A percentile compares a stretch with the other conserved stretches of the same genome.
Evolutionary conservation across 768 basidiomycete genomes (phyloP).

Genomic region (Sistotremastrum suecicum): DNA sequence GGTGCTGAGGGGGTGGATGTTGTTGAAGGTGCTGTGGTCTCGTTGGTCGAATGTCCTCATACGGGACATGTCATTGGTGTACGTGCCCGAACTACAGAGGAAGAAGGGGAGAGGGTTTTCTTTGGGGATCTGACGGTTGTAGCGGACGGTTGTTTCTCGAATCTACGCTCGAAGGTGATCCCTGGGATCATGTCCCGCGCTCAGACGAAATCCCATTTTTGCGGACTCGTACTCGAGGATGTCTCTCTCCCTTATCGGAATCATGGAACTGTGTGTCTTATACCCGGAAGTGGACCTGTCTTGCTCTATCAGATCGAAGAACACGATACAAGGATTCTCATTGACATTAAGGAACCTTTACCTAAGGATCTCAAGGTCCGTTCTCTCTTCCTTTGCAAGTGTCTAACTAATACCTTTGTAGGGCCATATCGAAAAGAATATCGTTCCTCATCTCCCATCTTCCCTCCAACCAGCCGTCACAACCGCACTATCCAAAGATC

Average conservation of each 20-base stretch:
- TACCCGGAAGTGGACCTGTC: slow-evolving; percentile 74
- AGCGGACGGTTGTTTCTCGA: slow-evolving; percentile 92
- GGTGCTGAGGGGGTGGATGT: slow-evolving; percentile 55
- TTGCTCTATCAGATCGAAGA: slow-evolving; percentile 84
- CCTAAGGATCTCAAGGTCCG: slow-evolving; percentile 69
- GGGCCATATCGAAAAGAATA: slow-evolving; percentile 54
- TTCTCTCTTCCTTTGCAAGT: slow-evolving; percentile 1
- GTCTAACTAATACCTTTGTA: slow-evolving; percentile 14
- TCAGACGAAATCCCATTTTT: slow-evolving; percentile 59
- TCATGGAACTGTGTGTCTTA: slow-evolving; percentile 74
- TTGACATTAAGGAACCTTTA: slow-evolving; percentile 76
- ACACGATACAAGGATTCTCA: slow-evolving; percentile 84
- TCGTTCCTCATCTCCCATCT: slow-evolving; percentile 72
- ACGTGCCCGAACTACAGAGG: slow-evolving; percentile 28
- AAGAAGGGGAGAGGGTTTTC: slow-evolving; percentile 33
- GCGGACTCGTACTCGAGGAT: slow-evolving; percentile 75
- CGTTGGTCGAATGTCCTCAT: slow-evolving; percentile 46
- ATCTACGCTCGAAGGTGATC: slow-evolving; percentile 61
- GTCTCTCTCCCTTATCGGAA: slow-evolving; percentile 55
- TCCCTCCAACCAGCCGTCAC: slow-evolving; percentile 52
- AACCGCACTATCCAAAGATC: slow-evolving; percentile 59
- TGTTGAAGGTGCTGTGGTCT: slow-evolving; percentile 73
- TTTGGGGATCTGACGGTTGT: slow-evolving; percentile 71
- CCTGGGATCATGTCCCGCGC: slow-evolving; percentile 32
- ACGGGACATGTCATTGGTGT: slow-evolving; percentile 52